Percentiles rank a stretch among this genome's conserved stretches.
These are phyloP conservation scores for Grosmannia huntii DNA, from an alignment of 2,329 filamentous ascomycete species.

Conservation along the genomic window DNA sequence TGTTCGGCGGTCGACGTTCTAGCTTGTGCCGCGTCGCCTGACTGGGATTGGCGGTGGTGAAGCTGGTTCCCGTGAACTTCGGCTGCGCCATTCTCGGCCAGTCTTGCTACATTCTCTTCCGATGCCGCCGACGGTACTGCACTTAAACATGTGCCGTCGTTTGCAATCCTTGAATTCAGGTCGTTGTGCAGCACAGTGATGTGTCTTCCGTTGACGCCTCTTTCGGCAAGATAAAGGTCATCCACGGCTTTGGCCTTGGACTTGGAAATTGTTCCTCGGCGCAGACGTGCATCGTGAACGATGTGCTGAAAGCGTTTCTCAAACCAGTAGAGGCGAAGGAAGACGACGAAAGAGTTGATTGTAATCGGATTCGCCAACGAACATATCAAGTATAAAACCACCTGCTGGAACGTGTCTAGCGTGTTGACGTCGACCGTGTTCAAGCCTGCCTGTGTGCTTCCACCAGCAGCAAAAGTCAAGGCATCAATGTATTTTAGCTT, in stretches of 20 bases:
- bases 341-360: conserved; percentile 76
- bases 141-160: conserved; percentile 44
- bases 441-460: conserved; percentile 83
- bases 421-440: conserved; percentile 64
- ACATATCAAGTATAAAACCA: conserved; percentile 57
- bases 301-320: conserved; percentile 88
- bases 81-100: background rate
- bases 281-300: conserved; percentile 55
- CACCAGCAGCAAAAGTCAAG: conserved; percentile 74
- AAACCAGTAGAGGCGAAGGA: conserved; percentile 93
- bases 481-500: conserved; percentile 71
- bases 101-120: background rate
- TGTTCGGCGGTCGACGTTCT: conserved; percentile 9
- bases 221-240: conserved; percentile 38
- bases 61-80: background rate
- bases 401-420: conserved; percentile 59
- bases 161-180: conserved; percentile 42
- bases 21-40: background rate
- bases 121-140: conserved; percentile 11
- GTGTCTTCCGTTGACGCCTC: conserved; percentile 49
- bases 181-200: conserved; percentile 54
- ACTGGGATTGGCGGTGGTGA: background rate
- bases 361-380: conserved; percentile 74
- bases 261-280: conserved; percentile 52
- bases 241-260: conserved; percentile 38